phyloP scores from a whole-genome alignment of 768 basidiomycete genomes.

The Psilocybe subaeruginosa region DNA sequence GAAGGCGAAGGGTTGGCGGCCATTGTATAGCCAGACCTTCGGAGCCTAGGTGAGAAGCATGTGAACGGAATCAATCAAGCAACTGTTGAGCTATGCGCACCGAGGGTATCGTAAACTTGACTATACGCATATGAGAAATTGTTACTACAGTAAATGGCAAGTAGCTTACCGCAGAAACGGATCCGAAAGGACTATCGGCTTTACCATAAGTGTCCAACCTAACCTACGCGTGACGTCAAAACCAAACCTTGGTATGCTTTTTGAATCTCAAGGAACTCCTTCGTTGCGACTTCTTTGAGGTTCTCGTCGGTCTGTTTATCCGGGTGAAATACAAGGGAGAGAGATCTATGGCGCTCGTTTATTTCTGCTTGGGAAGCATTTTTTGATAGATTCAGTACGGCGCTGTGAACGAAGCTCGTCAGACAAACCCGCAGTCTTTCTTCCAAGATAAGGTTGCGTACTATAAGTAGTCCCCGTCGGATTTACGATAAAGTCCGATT shows the following conservation, averaged over 20 bases:
- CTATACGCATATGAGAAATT: constrained; percentile 36
- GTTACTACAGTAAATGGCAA: constrained; percentile 1
- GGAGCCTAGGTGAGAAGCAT: constrained; percentile 29
- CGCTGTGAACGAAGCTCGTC: constrained; percentile 33
- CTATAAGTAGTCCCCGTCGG: constrained; percentile 2
- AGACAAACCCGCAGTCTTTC: background rate
- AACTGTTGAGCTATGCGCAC: constrained; percentile 31
- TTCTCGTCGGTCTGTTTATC: constrained; percentile 74
- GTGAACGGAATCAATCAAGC: constrained; percentile 22
- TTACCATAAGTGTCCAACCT: background rate
- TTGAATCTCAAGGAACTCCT: constrained; percentile 75
- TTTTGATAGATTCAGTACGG: constrained; percentile 71
- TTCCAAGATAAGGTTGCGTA: background rate
- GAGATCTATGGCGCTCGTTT: constrained; percentile 67
- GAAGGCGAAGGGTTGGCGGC: constrained; percentile 46
- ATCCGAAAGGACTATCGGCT: constrained; percentile 65
- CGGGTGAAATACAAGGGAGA: constrained; percentile 84
- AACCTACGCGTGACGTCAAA: background rate
- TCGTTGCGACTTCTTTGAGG: constrained; percentile 60
- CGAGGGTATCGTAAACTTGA: constrained; percentile 77
- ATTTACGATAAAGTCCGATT: background rate
- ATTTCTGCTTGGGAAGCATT: constrained; percentile 71
- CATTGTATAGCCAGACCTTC: constrained; percentile 38
- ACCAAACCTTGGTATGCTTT: constrained; percentile 78
- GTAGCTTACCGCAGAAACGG: constrained; percentile 58